Evolutionary conservation across 352 stramenopile species (phyloP).

Genomic region (Phytophthora crassamura): DNA sequence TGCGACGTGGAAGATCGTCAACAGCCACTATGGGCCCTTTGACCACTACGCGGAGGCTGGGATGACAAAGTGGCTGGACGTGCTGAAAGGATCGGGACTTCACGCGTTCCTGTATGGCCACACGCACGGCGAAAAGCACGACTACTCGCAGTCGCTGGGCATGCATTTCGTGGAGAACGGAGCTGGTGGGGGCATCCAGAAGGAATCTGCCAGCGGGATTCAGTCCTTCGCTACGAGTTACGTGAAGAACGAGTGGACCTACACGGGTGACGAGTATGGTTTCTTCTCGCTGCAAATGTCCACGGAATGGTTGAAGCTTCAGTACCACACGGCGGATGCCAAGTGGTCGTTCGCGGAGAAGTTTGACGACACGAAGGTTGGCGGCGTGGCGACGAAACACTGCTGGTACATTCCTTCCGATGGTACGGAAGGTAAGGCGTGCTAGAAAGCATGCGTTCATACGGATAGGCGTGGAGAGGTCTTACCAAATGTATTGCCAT

Average conservation of each 20-base stretch:
- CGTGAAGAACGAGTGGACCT: conserved; percentile 7
- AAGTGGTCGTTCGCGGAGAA: conserved; percentile 1
- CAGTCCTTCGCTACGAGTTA: not conserved
- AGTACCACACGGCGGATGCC: conserved; percentile 10
- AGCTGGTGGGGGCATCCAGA: conserved; percentile 1
- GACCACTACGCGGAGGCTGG: conserved; percentile 13
- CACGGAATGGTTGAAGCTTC: conserved; percentile 13
- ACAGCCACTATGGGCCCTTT: conserved; percentile 2
- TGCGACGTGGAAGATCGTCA: conserved; percentile 13
- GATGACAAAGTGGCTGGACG: not conserved
- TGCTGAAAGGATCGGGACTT: not conserved
- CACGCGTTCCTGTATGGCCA: conserved; percentile 50
- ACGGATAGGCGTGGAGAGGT: too few species aligned
- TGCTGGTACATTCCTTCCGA: conserved; percentile 7
- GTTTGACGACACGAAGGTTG: not conserved
- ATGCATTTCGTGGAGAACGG: conserved; percentile 15
- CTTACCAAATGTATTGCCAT: too few species aligned
- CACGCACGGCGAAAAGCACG: conserved; percentile 66
- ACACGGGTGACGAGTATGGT: conserved; percentile 5
- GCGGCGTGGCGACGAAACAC: conserved; percentile 1
- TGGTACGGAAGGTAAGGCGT: conserved; percentile 6
- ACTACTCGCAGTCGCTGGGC: conserved; percentile 31
- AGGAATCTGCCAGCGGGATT: conserved; percentile 1
- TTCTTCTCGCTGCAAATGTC: conserved; percentile 6
- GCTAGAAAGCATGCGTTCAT: not conserved